Evolutionary conservation across 2,329 filamentous ascomycete genomes (phyloP).

Genomic region (Cryphonectria parasitica): DNA sequence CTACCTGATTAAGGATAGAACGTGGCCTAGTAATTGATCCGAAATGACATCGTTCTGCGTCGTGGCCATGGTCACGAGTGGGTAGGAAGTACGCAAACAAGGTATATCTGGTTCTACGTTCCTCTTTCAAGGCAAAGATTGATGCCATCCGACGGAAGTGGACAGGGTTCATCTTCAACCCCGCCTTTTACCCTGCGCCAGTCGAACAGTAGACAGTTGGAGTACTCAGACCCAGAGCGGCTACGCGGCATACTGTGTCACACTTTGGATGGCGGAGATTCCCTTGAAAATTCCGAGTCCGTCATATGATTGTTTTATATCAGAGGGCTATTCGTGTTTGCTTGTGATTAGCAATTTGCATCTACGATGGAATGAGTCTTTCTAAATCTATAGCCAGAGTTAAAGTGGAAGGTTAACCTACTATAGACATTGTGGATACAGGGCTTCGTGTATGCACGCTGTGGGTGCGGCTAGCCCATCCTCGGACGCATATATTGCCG

Average conservation of each 20-base stretch:
- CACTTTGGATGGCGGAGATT: no score
- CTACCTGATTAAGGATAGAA: neutral
- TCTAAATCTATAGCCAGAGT: no score
- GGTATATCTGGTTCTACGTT: neutral
- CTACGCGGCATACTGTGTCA: neutral
- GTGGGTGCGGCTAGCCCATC: no score
- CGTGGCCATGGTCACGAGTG: neutral
- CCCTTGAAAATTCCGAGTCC: no score
- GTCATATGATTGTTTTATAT: no score
- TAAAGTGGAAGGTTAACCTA: no score
- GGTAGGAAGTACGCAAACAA: neutral
- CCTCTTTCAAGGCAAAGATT: neutral
- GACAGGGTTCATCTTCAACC: neutral
- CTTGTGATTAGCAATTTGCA: no score
- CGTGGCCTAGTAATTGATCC: neutral
- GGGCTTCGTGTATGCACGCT: no score
- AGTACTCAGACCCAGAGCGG: neutral
- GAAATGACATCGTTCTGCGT: neutral
- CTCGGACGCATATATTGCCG: no score
- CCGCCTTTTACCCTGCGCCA: neutral
- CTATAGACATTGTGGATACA: no score
- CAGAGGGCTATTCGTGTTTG: no score
- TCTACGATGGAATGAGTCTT: no score
- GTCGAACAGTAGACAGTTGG: neutral
- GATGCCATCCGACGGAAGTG: neutral